These are phyloP conservation scores for Musa acuminata DNA, from an alignment of 176 grass and related monocot species.

Conservation along the genomic window DNA sequence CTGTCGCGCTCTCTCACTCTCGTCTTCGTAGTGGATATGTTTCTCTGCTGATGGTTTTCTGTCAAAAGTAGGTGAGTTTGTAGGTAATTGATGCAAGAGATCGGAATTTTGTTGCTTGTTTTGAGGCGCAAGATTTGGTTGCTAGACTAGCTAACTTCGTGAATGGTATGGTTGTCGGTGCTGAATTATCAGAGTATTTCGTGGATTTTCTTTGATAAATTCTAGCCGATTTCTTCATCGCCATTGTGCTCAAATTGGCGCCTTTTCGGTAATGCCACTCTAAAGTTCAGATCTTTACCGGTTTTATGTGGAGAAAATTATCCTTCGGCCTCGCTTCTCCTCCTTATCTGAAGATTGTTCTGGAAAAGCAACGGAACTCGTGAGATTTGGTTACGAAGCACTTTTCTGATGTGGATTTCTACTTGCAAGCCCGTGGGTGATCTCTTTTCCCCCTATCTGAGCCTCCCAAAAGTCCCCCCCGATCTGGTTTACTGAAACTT, in stretches of 20 bases:
- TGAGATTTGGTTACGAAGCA: slow-evolving; percentile 60
- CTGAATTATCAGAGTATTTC: background rate
- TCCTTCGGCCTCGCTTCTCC: slow-evolving; percentile 14
- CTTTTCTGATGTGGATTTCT: slow-evolving; percentile 20
- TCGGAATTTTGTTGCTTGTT: background rate
- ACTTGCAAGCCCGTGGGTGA: slow-evolving; percentile 14
- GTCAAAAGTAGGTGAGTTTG: background rate
- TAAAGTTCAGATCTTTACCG: slow-evolving; percentile 5
- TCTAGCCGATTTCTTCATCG: background rate
- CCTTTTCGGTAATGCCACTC: too few species aligned
- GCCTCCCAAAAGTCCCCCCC: background rate
- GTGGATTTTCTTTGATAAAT: background rate
- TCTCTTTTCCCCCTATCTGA: slow-evolving; percentile 9
- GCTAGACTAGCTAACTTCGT: background rate
- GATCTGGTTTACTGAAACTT: slow-evolving; percentile 9
- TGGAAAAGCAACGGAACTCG: slow-evolving; percentile 35
- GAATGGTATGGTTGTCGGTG: background rate
- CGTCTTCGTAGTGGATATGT: background rate
- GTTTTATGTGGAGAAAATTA: slow-evolving; percentile 25
- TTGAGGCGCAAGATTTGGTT: background rate
- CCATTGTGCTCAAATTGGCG: background rate
- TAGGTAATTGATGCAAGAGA: slow-evolving; percentile 1
- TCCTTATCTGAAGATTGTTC: slow-evolving; percentile 54
- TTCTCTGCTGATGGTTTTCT: background rate
- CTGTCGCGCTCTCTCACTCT: background rate